A percentile compares a stretch with the other conserved stretches of the same genome.
These are phyloP conservation scores for Neoconidiobolus thromboides DNA, from an alignment of 371 early-diverging fungal genomes.

Conservation along the genomic window DNA sequence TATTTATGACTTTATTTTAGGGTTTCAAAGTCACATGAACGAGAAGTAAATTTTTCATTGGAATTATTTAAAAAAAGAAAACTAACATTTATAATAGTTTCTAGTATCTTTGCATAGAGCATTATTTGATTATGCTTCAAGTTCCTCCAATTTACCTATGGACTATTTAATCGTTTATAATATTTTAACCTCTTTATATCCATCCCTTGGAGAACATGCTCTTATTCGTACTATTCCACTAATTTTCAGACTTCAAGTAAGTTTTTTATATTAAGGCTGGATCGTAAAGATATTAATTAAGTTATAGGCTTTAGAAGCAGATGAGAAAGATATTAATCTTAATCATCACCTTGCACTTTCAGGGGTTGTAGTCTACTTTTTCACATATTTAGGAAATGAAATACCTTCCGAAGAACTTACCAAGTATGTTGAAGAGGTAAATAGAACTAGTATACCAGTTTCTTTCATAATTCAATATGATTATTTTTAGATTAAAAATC, in stretches of 20 bases:
- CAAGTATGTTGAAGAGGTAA: not conserved
- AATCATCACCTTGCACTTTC: constrained; percentile 66
- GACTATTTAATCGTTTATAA: constrained; percentile 36
- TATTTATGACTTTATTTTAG: not conserved
- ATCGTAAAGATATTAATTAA: constrained; percentile 51
- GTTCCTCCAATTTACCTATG: constrained; percentile 22
- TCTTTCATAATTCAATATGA: not conserved
- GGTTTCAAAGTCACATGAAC: not conserved
- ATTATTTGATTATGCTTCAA: constrained; percentile 30
- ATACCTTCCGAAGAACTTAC: not conserved
- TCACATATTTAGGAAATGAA: not conserved
- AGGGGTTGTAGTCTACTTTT: constrained; percentile 16
- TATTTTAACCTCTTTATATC: constrained; percentile 25
- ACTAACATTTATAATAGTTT: constrained; percentile 21
- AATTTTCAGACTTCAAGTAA: constrained; percentile 34
- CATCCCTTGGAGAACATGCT: constrained; percentile 32
- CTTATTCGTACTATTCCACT: constrained; percentile 38
- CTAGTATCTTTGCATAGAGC: constrained; percentile 27
- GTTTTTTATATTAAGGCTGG: constrained; percentile 20
- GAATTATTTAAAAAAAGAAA: constrained; percentile 7
- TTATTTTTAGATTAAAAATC: not conserved
- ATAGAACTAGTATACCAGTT: not conserved
- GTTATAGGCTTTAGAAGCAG: constrained; percentile 66
- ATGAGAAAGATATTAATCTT: constrained; percentile 71
- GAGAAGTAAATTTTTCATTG: constrained; percentile 6